These are phyloP conservation scores for Juncus inflexus DNA, from an alignment of 176 grass and related monocot genomes.

Conservation along the genomic window DNA sequence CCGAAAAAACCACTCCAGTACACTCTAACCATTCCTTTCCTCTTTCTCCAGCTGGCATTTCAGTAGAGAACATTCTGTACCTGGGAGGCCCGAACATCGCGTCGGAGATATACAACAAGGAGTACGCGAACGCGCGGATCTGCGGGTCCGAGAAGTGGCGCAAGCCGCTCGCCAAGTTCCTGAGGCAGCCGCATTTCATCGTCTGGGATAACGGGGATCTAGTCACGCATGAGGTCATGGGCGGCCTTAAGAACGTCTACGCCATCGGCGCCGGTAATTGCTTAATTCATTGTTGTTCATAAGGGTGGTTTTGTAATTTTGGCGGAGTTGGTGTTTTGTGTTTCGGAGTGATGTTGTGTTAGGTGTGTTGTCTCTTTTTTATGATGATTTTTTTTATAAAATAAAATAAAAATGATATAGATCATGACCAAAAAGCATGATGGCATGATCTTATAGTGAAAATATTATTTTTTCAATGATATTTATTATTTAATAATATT, in stretches of 20 bases:
- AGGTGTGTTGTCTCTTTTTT: too few species aligned
- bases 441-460: background rate
- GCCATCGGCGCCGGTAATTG: slow-evolving; percentile 93
- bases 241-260: slow-evolving; percentile 96
- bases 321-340: background rate
- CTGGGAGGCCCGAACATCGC: slow-evolving; percentile 96
- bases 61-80: slow-evolving; percentile 93
- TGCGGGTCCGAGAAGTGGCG: slow-evolving; percentile 96
- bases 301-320: slow-evolving; percentile 8
- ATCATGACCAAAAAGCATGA: too few species aligned
- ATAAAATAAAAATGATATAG: background rate
- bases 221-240: slow-evolving; percentile 96
- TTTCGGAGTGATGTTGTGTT: too few species aligned
- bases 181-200: slow-evolving; percentile 98
- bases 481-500: background rate
- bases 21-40: background rate
- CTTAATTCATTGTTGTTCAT: slow-evolving; percentile 10
- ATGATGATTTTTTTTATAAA: too few species aligned
- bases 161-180: slow-evolving; percentile 88
- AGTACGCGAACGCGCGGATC: slow-evolving; percentile 94
- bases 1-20: too few species aligned
- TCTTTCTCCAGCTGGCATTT: slow-evolving; percentile 62
- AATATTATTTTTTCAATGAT: background rate
- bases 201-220: slow-evolving; percentile 98
- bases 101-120: slow-evolving; percentile 98